A percentile compares a stretch with the other conserved stretches of the same genome.
phyloP scores from a whole-genome alignment of 2,329 filamentous ascomycete genomes.

The Diplodia corticola region DNA sequence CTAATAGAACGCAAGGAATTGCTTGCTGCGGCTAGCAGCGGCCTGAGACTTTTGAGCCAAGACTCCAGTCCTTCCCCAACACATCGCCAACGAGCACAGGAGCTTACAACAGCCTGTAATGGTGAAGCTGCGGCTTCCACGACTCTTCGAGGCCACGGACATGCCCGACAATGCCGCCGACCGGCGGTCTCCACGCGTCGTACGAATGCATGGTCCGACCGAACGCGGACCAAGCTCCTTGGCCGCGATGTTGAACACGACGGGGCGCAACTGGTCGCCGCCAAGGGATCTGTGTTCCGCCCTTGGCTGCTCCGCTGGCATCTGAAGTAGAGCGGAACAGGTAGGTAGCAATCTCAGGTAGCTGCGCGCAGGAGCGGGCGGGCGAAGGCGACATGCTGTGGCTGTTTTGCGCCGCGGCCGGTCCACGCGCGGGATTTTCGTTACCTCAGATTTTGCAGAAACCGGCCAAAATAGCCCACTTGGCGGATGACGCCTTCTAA shows the following conservation, averaged over 20 bases:
- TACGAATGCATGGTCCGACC: not conserved
- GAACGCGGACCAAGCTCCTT: not conserved
- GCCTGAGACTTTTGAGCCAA: not conserved
- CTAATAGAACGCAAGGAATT: too few relatives aligned
- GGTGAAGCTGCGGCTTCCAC: not conserved
- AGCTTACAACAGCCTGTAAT: not conserved
- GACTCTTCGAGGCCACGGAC: not conserved
- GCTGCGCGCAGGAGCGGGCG: not conserved
- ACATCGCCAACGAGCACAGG: not conserved
- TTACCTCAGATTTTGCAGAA: slow-evolving; percentile 23
- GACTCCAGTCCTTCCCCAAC: too few relatives aligned
- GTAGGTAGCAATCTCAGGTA: not conserved
- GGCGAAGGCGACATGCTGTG: slow-evolving; percentile 16
- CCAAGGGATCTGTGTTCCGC: slow-evolving; percentile 12
- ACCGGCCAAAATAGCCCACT: slow-evolving; percentile 11
- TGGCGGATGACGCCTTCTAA: slow-evolving; percentile 22
- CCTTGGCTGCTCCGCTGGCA: slow-evolving; percentile 9
- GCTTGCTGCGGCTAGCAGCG: slow-evolving; percentile 1
- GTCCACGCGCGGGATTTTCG: not conserved
- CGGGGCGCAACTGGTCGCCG: not conserved
- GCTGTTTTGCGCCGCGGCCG: slow-evolving; percentile 14
- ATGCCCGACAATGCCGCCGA: not conserved
- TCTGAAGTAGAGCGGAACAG: slow-evolving; percentile 5
- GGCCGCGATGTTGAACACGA: not conserved
- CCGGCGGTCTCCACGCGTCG: not conserved